Percentiles rank a stretch among this genome's conserved stretches.
phyloP scores from a whole-genome alignment of 441 rosid genomes.

The Macaranga tanarius region DNA sequence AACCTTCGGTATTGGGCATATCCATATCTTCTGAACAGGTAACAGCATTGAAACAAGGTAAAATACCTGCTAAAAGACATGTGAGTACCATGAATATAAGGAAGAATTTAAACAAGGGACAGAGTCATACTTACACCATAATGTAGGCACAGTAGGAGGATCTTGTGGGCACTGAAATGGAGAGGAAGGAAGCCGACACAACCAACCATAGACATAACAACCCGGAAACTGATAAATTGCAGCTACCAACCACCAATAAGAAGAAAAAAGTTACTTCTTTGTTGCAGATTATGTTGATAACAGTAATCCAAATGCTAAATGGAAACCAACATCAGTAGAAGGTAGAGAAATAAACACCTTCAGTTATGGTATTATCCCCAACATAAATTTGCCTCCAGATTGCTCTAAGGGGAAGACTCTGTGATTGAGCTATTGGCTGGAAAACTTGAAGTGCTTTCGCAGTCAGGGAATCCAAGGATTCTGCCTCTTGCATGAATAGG shows the following conservation, averaged over 20 bases:
- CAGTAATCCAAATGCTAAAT: too few relatives aligned
- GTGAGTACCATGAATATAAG: background rate
- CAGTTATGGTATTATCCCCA: background rate
- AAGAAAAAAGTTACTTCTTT: too few relatives aligned
- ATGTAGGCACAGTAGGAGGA: background rate
- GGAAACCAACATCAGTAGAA: too few relatives aligned
- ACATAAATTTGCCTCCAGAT: conserved; percentile 10
- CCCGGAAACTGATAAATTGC: conserved; percentile 5
- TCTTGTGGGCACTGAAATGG: conserved; percentile 16
- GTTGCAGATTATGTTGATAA: too few relatives aligned
- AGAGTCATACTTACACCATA: conserved; percentile 20
- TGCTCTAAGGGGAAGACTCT: background rate
- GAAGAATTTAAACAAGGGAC: conserved; percentile 13
- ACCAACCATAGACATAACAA: conserved; percentile 22
- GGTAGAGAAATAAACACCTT: conserved; percentile 11
- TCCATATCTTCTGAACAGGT: conserved; percentile 5
- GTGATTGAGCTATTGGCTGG: background rate
- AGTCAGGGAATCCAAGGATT: background rate
- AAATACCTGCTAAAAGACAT: conserved; percentile 17
- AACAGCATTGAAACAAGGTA: conserved; percentile 30
- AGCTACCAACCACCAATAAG: conserved; percentile 15
- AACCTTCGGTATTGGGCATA: conserved; percentile 5
- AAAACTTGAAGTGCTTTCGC: background rate
- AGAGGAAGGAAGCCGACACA: conserved; percentile 27
- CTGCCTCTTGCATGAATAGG: conserved; percentile 4